phyloP scores from a whole-genome alignment of 202 grass and related monocot species.

The Carex arenaria region DNA sequence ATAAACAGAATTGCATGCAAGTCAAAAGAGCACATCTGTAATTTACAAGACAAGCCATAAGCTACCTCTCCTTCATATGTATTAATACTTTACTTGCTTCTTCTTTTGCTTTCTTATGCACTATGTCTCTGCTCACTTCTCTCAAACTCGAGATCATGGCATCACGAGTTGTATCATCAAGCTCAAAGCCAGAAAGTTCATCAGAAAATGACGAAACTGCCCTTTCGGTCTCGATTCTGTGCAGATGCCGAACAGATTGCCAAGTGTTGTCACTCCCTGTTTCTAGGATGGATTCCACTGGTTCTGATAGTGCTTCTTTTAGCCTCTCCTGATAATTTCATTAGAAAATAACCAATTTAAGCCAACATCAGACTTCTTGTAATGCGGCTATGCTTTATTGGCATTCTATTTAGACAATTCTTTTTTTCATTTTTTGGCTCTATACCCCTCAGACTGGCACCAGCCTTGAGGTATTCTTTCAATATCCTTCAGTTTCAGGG shows the following conservation, averaged over 20 bases:
- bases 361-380: background rate
- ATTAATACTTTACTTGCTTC: constrained; percentile 69
- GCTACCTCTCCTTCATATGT: constrained; percentile 89
- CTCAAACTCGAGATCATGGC: constrained; percentile 51
- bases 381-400: constrained; percentile 3
- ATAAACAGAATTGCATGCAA: background rate
- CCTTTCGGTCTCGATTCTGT: constrained; percentile 56
- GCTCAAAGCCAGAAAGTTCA: constrained; percentile 66
- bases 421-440: background rate
- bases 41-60: constrained; percentile 8
- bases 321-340: constrained; percentile 45
- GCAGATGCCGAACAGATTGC: constrained; percentile 59
- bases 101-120: constrained; percentile 77
- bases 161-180: constrained; percentile 42
- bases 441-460: background rate
- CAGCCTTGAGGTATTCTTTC: background rate
- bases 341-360: constrained; percentile 16
- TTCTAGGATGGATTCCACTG: constrained; percentile 67
- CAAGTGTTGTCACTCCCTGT: constrained; percentile 49
- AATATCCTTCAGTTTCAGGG: background rate
- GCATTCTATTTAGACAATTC: background rate
- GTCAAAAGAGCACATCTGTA: background rate
- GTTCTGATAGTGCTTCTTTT: constrained; percentile 55
- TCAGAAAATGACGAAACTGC: constrained; percentile 31
- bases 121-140: constrained; percentile 51